Percentiles rank a stretch among this genome's conserved stretches.
Conservation (phyloP, 2,329 filamentous ascomycete genomes). For the Aspergillus fumigatus region DNA sequence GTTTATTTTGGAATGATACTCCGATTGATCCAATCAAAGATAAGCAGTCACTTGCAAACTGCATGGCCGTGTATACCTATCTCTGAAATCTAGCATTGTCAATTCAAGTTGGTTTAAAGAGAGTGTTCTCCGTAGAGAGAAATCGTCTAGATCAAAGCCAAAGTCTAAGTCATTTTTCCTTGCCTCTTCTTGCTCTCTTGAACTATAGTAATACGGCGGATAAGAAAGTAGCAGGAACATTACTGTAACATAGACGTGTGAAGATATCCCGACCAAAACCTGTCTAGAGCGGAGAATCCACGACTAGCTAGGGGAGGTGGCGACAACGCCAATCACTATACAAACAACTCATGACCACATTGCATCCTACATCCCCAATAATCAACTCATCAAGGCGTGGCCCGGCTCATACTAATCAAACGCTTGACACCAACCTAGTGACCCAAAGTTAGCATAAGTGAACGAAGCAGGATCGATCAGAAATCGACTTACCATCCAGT, state of each 20-base stretch:
- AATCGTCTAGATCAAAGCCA: neutral
- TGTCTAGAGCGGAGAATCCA: neutral
- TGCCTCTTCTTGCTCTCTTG: neutral
- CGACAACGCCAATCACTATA: slow-evolving; percentile 2
- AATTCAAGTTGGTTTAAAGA: neutral
- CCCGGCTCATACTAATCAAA: slow-evolving; percentile 74
- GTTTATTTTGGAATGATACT: neutral
- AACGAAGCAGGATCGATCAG: neutral
- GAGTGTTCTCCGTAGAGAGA: neutral
- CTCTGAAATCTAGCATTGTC: neutral
- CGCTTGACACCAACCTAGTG: slow-evolving; percentile 68
- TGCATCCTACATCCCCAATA: neutral
- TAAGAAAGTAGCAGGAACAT: slow-evolving; percentile 5
- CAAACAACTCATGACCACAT: slow-evolving; percentile 10
- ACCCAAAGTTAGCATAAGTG: neutral
- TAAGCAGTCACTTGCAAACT: neutral
- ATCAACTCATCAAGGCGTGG: slow-evolving; percentile 53
- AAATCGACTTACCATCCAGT: slow-evolving; percentile 70
- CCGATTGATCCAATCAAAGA: neutral
- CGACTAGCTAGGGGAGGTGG: neutral
- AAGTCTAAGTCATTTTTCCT: neutral
- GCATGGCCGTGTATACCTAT: neutral
- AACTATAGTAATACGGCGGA: neutral
- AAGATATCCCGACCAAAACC: slow-evolving; percentile 3
- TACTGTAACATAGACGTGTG: slow-evolving; percentile 15